These are phyloP conservation scores for Boletus hoseneyae DNA, from an alignment of 1,284 basidiomycete species.

Conservation along the genomic window DNA sequence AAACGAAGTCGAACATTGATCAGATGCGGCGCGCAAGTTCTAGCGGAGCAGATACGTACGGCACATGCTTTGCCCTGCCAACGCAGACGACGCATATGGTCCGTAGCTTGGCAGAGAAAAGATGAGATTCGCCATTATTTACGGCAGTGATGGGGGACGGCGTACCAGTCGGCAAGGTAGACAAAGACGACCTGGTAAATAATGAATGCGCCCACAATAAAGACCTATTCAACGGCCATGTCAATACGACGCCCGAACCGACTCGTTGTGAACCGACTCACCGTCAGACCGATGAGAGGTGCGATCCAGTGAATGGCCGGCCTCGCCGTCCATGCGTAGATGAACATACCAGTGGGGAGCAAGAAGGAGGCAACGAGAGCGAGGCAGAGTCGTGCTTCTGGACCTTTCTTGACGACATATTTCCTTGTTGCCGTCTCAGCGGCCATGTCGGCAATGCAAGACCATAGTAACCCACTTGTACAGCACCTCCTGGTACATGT, in stretches of 20 bases:
- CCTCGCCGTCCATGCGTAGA: conserved; percentile 44
- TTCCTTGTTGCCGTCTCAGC: conserved; percentile 21
- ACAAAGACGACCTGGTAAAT: conserved; percentile 67
- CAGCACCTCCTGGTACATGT: conserved; percentile 46
- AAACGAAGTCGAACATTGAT: conserved; percentile 14
- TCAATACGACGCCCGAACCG: not conserved
- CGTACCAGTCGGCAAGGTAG: conserved; percentile 72
- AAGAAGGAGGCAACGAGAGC: conserved; percentile 52
- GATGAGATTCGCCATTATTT: not conserved
- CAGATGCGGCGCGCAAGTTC: not conserved
- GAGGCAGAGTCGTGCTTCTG: conserved; percentile 61
- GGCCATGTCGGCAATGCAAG: conserved; percentile 7
- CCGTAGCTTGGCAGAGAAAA: conserved; percentile 48
- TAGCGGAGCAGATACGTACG: conserved; percentile 39
- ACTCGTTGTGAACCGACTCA: conserved; percentile 21
- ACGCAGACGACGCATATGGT: conserved; percentile 71
- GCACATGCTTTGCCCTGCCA: conserved; percentile 73
- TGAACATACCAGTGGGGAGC: conserved; percentile 52
- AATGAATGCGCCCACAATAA: conserved; percentile 54
- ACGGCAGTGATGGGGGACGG: not conserved
- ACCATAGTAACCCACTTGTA: conserved; percentile 34
- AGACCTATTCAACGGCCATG: conserved; percentile 36
- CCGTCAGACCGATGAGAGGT: conserved; percentile 43
- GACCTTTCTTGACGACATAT: conserved; percentile 44
- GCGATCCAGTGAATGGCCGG: conserved; percentile 39